A percentile compares a stretch with the other conserved stretches of the same genome.
These are phyloP conservation scores for Sherardia arvensis DNA, from an alignment of 257 asterid genomes.

Conservation along the genomic window DNA sequence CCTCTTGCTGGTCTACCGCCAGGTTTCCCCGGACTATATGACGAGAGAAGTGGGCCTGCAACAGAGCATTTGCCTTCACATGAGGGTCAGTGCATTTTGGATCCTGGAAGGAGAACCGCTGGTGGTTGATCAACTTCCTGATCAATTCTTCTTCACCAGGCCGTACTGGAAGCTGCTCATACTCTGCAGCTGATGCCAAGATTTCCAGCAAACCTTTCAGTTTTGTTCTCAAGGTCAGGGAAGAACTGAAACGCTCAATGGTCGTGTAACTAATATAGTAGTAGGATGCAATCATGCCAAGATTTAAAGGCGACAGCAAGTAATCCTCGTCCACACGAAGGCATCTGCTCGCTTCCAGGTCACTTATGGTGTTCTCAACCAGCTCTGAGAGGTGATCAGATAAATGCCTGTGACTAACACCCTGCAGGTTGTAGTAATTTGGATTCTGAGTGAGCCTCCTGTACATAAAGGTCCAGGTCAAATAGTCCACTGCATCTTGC, in stretches of 20 bases:
- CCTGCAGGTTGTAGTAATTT: conserved; percentile 36
- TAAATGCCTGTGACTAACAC: conserved; percentile 32
- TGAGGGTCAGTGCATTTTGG: conserved; percentile 28
- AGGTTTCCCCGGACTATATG: conserved; percentile 27
- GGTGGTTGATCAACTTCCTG: conserved; percentile 33
- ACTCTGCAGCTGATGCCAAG: conserved; percentile 36
- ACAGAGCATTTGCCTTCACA: conserved; percentile 33
- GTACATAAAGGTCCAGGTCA: conserved; percentile 40
- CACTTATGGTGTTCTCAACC: conserved; percentile 29
- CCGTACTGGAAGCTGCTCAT: conserved; percentile 26
- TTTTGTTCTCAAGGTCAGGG: conserved; percentile 29
- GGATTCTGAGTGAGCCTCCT: conserved; percentile 38
- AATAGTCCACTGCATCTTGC: conserved; percentile 40
- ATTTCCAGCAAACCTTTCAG: conserved; percentile 35
- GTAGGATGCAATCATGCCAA: conserved; percentile 39
- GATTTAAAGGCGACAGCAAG: conserved; percentile 29
- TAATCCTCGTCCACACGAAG: conserved; percentile 25
- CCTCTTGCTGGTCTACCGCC: conserved; percentile 31
- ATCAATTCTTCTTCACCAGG: conserved; percentile 40
- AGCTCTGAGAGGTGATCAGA: conserved; percentile 37
- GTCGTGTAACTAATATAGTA: conserved; percentile 38
- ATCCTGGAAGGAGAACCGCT: conserved; percentile 29
- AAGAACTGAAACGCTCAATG: conserved; percentile 36
- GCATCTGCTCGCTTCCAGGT: conserved; percentile 34
- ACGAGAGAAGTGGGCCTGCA: conserved; percentile 37